Evolutionary conservation across 768 basidiomycete genomes (phyloP), one percentile per base, ranked within the genome.

Genomic region (Dentipellis sp.): DNA sequence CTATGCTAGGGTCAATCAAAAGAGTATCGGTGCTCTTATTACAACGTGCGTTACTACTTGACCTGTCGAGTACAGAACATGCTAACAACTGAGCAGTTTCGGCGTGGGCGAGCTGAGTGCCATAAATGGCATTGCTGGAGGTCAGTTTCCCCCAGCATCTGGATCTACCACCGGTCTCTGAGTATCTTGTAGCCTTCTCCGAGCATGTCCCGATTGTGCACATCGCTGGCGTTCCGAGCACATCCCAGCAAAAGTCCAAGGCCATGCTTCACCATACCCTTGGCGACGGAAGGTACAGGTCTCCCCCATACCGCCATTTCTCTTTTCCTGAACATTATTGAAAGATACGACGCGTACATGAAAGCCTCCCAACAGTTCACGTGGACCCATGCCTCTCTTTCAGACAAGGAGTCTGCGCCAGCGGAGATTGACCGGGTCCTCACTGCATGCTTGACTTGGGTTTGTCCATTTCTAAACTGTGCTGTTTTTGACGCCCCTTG

Each of bases 71-170:
- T 56, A 39, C 37, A 11, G 50, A 37, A 29, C 29, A 29, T 29
- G 29, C 29, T 29, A 47, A 17, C 1, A 8, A 17, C 5, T 53
- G 12, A 4, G 1, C 52, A 88, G 86, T 2, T 95, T 94, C 61
- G 94, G 94, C 54, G 94, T 97, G n/a, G 94, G 94, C 14, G 94
- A 97, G 67, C 72, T 95, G 46, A 88, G 86, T 40, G 92, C 93
- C 4, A 83, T 88, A 37, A 91, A 91, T 62, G 88, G 89, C 42
- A 81, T 94, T 58, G 90, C 87, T 29, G 86, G 86, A 63, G 81
- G 86, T 80, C 62, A 56, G 74, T 59, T 6, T 0, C 17, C 46
- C 39, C 37, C 23, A 10, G 16, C 9, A 48, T 52, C 8, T 19
- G 38, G 23, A 21, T 22, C 12, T 52, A 35, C 4, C 9, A 52